Evolutionary conservation across 148 eudicot species (phyloP).

Genomic region (Vaccinium vitisidaea): DNA sequence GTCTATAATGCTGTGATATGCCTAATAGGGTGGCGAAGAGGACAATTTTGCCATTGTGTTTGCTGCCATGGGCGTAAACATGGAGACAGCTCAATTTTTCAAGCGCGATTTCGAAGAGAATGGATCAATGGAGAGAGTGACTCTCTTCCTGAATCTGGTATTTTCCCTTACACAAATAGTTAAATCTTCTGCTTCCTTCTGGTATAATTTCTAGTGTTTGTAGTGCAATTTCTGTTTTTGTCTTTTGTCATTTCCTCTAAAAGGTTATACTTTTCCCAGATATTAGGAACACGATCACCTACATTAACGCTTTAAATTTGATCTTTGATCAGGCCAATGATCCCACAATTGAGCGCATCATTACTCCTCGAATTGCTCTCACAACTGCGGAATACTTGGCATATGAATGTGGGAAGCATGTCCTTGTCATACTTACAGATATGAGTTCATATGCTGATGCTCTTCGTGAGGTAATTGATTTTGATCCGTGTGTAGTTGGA

Average conservation of each 20-base stretch:
- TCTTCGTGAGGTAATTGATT: constrained; percentile 83
- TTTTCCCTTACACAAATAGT: background rate
- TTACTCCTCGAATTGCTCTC: constrained; percentile 97
- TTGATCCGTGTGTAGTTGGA: background rate
- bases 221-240: background rate
- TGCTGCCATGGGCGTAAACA: constrained; percentile 99
- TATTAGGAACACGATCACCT: background rate
- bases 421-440: constrained; percentile 95
- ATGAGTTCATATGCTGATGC: constrained; percentile 99
- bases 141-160: constrained; percentile 95
- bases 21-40: constrained; percentile 59
- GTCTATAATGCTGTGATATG: background rate
- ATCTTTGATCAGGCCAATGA: constrained; percentile 77
- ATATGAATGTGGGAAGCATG: constrained; percentile 99
- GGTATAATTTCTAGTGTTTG: constrained; percentile 1
- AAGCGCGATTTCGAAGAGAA: constrained; percentile 99
- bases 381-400: constrained; percentile 98
- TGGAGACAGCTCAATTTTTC: constrained; percentile 99
- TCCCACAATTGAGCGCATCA: constrained; percentile 97
- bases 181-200: background rate
- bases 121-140: constrained; percentile 99
- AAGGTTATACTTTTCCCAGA: background rate
- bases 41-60: constrained; percentile 99
- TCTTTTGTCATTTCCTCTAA: background rate
- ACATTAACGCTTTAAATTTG: constrained; percentile 8